A percentile compares a stretch with the other conserved stretches of the same genome.
Evolutionary conservation across 768 basidiomycete genomes (phyloP).

Genomic region (Rhizopogon roseolus): DNA sequence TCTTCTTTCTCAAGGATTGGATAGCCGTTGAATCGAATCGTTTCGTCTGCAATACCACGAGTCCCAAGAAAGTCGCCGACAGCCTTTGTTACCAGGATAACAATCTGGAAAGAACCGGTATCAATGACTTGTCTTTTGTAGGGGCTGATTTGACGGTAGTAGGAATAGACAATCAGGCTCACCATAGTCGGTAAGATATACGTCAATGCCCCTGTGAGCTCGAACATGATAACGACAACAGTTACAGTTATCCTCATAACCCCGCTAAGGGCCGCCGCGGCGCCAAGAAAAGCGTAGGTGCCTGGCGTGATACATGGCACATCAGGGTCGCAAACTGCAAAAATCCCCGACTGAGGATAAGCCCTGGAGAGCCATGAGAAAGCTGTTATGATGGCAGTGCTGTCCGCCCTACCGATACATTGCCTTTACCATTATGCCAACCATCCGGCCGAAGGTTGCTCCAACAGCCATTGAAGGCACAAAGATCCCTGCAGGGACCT

Average conservation of each 20-base stretch:
- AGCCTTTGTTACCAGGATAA: slow-evolving; percentile 92
- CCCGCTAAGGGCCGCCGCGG: slow-evolving; percentile 93
- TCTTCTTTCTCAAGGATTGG: slow-evolving; percentile 97
- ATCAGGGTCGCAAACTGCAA: slow-evolving; percentile 86
- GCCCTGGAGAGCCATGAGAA: slow-evolving; percentile 42
- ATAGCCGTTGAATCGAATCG: slow-evolving; percentile 95
- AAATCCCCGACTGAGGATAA: slow-evolving; percentile 80
- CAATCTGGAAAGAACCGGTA: slow-evolving; percentile 58
- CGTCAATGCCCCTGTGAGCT: slow-evolving; percentile 93
- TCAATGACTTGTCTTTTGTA: slow-evolving; percentile 1
- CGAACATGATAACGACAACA: slow-evolving; percentile 99
- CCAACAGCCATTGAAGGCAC: slow-evolving; percentile 99
- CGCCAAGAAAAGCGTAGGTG: slow-evolving; percentile 96
- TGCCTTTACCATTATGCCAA: slow-evolving; percentile 95
- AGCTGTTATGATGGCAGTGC: neutral
- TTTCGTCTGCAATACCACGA: slow-evolving; percentile 93
- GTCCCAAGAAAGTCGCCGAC: slow-evolving; percentile 93
- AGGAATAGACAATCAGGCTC: slow-evolving; percentile 12
- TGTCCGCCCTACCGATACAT: slow-evolving; percentile 65
- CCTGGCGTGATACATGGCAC: slow-evolving; percentile 97
- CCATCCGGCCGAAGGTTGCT: slow-evolving; percentile 94
- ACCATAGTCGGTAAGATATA: slow-evolving; percentile 99
- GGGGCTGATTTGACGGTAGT: neutral
- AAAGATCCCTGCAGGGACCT: slow-evolving; percentile 97
- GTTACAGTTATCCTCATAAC: slow-evolving; percentile 97